phyloP scores from a whole-genome alignment of 2,329 filamentous ascomycete genomes.

The Sclerotinia spermophila region DNA sequence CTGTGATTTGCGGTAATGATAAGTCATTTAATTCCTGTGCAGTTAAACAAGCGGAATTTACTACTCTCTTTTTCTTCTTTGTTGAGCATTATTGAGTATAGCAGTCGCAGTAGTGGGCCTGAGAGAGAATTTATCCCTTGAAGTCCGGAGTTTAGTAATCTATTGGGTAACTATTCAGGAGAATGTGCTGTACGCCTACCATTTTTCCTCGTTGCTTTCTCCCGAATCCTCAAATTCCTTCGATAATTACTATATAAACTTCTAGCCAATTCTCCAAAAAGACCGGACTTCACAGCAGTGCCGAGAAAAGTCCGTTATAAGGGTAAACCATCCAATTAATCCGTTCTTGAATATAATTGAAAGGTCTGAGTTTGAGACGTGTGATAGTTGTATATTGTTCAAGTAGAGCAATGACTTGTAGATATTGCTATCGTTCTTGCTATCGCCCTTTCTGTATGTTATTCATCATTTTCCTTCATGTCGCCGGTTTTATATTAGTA shows the following conservation, averaged over 20 bases:
- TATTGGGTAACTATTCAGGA: not conserved
- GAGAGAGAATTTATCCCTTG: rapidly evolving
- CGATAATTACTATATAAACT: not conserved
- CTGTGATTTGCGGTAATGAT: rapidly evolving
- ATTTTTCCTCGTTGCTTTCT: not conserved
- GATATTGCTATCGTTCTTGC: not conserved
- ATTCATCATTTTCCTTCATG: too few species aligned
- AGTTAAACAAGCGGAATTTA: rapidly evolving
- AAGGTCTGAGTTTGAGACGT: not conserved
- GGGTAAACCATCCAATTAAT: too few species aligned
- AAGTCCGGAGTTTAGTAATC: rapidly evolving
- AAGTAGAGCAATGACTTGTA: not conserved
- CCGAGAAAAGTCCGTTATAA: too few species aligned
- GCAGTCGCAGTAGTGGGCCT: too few species aligned
- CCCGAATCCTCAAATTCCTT: not conserved
- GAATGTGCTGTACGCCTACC: rapidly evolving
- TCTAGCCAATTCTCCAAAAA: not conserved
- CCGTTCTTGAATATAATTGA: not conserved
- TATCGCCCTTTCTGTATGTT: too few species aligned
- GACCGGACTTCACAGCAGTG: too few species aligned
- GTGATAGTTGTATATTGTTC: not conserved
- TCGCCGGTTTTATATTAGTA: too few species aligned
- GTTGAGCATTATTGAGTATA: not conserved
- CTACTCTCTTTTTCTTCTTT: not conserved
- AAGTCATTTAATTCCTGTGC: not conserved